Evolutionary conservation across 805 yeast genomes (phyloP), one percentile per base, ranked within the genome.

Genomic region (Millerozyma acaciae): DNA sequence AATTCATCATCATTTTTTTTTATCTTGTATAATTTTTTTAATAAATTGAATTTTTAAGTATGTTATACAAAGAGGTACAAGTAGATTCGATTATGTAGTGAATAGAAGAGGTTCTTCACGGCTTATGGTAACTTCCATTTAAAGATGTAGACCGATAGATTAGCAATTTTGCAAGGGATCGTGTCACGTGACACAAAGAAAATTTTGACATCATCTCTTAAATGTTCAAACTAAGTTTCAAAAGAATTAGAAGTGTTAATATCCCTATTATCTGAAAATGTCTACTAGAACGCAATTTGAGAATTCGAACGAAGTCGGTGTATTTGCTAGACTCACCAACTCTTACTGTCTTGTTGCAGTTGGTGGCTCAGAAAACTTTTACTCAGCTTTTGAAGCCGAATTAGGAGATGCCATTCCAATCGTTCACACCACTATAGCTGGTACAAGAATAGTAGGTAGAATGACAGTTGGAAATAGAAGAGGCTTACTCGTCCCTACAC

Each of bases 401-500:
- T 71, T 94, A 44, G 97, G 97, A 41, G 97, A 89, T 63, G 88
- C 87, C 33, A 79, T 93, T 43, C 99, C 99, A 34, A 86, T 93
- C 52, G 93, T 86, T 43, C 96, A 93, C 58, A 87, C 97, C 34
- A 93, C 98, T 39, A 93, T 93, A 51, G 97, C 97, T 20, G 98
- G 98, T 50, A 89, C 95, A 53, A 82, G 98, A 67, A 93, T 93
- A 45, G 83, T 93, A 40, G 99, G 99, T 53, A 78, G 98, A 63
- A 84, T 93, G 94, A 84, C 96, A 26, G 97, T 96, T 28, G 98
- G 96, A 53, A 93, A 93, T 76, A 83, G 98, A 71, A 79, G 97
- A 60, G 99, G 99, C 21, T 69, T 93, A 44, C 74, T 93, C 38
- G 98, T 93, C 10, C 99, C 99, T 42, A 84, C 95, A 8, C 96